phyloP scores from a whole-genome alignment of 768 basidiomycete species.

The Lentinula raphanica region DNA sequence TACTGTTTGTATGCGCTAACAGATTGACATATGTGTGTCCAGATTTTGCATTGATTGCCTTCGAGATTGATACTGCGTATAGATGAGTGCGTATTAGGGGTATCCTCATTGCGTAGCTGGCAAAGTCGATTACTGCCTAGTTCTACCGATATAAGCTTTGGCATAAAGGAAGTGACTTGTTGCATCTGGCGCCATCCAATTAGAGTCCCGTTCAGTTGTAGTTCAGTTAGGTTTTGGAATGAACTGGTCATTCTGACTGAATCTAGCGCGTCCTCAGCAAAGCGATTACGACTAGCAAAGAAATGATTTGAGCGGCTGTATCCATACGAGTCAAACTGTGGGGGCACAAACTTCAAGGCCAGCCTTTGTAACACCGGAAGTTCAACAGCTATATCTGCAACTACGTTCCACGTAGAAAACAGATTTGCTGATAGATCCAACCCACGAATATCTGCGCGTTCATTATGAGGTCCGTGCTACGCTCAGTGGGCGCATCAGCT shows the following conservation, averaged over 20 bases:
- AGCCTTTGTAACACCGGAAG: conserved; percentile 61
- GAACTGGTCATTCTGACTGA: conserved; percentile 27
- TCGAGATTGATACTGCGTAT: conserved; percentile 65
- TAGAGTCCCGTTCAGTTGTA: conserved; percentile 72
- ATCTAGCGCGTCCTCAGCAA: conserved; percentile 35
- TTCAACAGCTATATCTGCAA: conserved; percentile 58
- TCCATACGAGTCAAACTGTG: conserved; percentile 5
- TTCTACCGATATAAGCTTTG: conserved; percentile 51
- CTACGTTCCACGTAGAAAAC: conserved; percentile 61
- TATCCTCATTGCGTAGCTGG: conserved; percentile 20
- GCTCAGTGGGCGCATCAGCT: conserved; percentile 23
- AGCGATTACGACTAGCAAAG: conserved; percentile 58
- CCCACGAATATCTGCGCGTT: conserved; percentile 58
- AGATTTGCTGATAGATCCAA: conserved; percentile 80
- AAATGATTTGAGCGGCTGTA: conserved; percentile 12
- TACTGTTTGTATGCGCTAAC: conserved; percentile 44
- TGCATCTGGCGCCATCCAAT: conserved; percentile 68
- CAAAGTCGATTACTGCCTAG: conserved; percentile 64
- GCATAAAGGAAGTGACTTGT: conserved; percentile 46
- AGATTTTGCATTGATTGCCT: conserved; percentile 55
- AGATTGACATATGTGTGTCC: conserved; percentile 44
- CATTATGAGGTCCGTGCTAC: conserved; percentile 7
- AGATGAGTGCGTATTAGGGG: conserved; percentile 10
- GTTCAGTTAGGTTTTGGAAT: conserved; percentile 51
- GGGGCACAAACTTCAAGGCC: conserved; percentile 76